Evolutionary conservation across 768 basidiomycete genomes (phyloP).

Genomic region (Hericium erinaceus): DNA sequence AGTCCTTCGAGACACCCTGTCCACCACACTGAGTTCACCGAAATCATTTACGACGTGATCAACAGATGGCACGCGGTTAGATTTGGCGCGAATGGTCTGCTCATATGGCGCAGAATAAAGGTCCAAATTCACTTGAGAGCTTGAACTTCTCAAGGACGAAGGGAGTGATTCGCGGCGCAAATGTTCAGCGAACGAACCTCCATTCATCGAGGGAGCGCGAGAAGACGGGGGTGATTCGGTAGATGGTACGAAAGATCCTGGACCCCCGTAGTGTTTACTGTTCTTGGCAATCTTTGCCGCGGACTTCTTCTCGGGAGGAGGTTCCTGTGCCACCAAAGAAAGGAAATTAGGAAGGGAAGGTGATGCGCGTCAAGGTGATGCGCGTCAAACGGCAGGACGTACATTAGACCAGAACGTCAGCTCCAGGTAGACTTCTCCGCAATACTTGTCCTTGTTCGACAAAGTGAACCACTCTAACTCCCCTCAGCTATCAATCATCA

Average conservation of each 20-base stretch:
- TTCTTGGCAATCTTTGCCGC: slow-evolving; percentile 38
- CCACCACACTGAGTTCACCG: slow-evolving; percentile 51
- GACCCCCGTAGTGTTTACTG: slow-evolving; percentile 65
- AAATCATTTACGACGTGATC: slow-evolving; percentile 58
- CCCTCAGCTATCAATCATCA: slow-evolving; percentile 6
- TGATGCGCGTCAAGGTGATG: background rate
- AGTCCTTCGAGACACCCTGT: slow-evolving; percentile 39
- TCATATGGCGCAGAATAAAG: slow-evolving; percentile 74
- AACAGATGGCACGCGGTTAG: slow-evolving; percentile 27
- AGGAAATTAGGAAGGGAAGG: background rate
- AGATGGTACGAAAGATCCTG: slow-evolving; percentile 60
- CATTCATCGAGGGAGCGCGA: slow-evolving; percentile 20
- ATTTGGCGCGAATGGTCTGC: slow-evolving; percentile 26
- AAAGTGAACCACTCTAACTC: slow-evolving; percentile 87
- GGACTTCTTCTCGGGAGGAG: slow-evolving; percentile 63
- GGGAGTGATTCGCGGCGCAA: slow-evolving; percentile 45
- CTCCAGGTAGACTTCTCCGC: slow-evolving; percentile 93
- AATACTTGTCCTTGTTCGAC: slow-evolving; percentile 84
- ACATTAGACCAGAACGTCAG: slow-evolving; percentile 96
- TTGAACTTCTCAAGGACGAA: slow-evolving; percentile 52
- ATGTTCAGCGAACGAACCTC: slow-evolving; percentile 23
- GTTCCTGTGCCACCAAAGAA: slow-evolving; percentile 41
- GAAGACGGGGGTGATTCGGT: slow-evolving; percentile 10
- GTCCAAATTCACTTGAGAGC: slow-evolving; percentile 50
- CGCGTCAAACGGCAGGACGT: slow-evolving; percentile 21